Base-by-base conservation (phyloP, 495 filamentous ascomycete species). In the Platismatia glauca region DNA sequence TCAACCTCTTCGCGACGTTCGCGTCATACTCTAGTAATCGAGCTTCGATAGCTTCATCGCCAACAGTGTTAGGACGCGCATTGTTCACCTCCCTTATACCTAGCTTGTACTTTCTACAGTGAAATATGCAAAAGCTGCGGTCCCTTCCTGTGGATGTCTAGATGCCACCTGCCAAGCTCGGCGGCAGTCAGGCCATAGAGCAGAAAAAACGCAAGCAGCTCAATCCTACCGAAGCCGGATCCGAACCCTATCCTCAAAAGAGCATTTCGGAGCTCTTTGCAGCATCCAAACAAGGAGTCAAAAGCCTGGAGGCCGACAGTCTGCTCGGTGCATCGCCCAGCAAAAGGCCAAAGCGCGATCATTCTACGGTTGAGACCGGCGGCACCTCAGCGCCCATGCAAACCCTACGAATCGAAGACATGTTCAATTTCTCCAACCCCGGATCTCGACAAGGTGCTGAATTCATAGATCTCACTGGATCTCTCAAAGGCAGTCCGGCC, bases 181-280 rank as follows among this genome's bases (percentile, higher is more conserved):
- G 67, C 69, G 75, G 73, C 67, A 81, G 79, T 66, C 75, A 64
- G 73, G 77, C 68, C 72, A 74, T 66, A 63, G 66, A 62, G 50
- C 55, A 48, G 67, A 72, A 65, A 62, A 66, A 62, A 41, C 55
- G 34, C 67, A 72, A 35, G 52, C 38, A 52, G 38, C 20, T 24
- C 48, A 33, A 55, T 44, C 48, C 50, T 41, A 35, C 58, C 39
- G 41, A 37, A 38, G 31, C 43, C 33, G 50, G 50, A 27, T 27
- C 37, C 41, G 58, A 70, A 57, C 70, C 66, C 52, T 65, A 71
- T 53, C 73, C 77, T 58, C 80, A 81, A 69, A 74, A 69, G 60
- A 78, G 75, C 52, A 78, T 82, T 65, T 77, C 78, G 41, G 78
- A 81, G 62, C 76, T 80, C 55, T 75, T 82, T 63, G 73, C 65